Conservation (phyloP, 257 asterid genomes). For the Nicotiana obtusifolia region DNA sequence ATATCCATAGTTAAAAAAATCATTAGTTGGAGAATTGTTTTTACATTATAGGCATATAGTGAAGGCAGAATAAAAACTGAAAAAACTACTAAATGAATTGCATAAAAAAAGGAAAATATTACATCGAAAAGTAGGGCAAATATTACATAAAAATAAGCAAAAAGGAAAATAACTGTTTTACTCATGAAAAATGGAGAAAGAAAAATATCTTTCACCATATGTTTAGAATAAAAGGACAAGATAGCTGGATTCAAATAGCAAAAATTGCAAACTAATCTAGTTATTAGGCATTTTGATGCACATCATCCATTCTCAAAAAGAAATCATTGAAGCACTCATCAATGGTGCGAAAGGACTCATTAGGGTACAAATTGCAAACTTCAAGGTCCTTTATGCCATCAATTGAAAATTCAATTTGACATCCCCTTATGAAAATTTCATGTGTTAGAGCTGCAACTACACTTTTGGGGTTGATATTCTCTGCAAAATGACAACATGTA, state of each 20-base stretch:
- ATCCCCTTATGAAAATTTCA: slow-evolving; percentile 33
- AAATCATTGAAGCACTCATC: slow-evolving; percentile 28
- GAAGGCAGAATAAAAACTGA: background rate
- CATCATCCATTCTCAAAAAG: slow-evolving; percentile 1
- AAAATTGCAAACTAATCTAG: background rate
- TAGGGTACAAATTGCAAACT: slow-evolving; percentile 17
- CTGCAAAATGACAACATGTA: slow-evolving; percentile 13
- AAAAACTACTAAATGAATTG: background rate
- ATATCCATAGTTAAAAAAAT: too few species aligned
- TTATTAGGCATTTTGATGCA: background rate
- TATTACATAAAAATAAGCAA: background rate
- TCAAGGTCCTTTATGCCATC: slow-evolving; percentile 23
- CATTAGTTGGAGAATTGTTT: background rate
- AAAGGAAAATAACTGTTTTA: background rate
- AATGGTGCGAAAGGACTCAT: slow-evolving; percentile 19
- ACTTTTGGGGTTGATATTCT: slow-evolving; percentile 26
- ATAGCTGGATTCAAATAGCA: background rate
- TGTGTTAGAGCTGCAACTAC: slow-evolving; percentile 34
- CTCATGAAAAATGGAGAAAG: background rate
- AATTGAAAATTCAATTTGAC: slow-evolving; percentile 20
- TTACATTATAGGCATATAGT: background rate
- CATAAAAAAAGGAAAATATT: background rate
- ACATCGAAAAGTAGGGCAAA: background rate
- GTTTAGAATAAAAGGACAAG: background rate
- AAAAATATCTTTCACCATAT: background rate